Base-by-base conservation (phyloP, 208 protist species). In the Leishmania tropica region DNA sequence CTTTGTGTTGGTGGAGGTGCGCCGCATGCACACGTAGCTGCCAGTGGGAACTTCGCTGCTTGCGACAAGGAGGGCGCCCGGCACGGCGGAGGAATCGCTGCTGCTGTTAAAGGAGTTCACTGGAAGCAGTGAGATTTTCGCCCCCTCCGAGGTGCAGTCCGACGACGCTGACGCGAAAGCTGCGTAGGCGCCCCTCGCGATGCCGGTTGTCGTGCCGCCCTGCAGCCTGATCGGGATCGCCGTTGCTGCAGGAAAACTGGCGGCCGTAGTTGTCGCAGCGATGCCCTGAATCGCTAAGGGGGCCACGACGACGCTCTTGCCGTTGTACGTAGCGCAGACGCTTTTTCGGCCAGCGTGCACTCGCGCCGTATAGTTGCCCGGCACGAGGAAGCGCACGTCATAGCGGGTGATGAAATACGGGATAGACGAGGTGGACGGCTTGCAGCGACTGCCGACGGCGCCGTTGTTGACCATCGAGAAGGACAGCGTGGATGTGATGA, bases 391-490 rank as follows among this genome's bases (percentile, higher is more conserved):
- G 13, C 86, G 83, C 65, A 93, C 54, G 19, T 78, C 74, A 75
- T 85, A 74, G 58, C 85, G 76, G 24, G 78, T 78, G 37, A 93
- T 71, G 21, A 93, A 76, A 85, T 90, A 95, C 28, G 83, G 75
- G 21, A 95, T 79, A 40, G 76, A 13, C 37, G 76, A 80, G 47
- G 78, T 71, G 35, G 90, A 88, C 24, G 92, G 85, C 21, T 81
- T 86, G 77, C 93, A 94, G 21, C 75, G 71, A 71, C 64, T 65
- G 37, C 93, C 89, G 6, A 85, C 76, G 13, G 84, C 84, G 48
- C 90, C 90, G 72, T 94, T 92, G 83, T 93, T 94, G 35, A 94
- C 83, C 81, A 96, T 83, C 8, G 93, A 90, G 35, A 96, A 85
- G 48, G 76, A 85, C 24, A 94, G 72, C 62, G 80, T 71, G 8